Percentiles rank a stretch among this genome's conserved stretches.
Conservation (phyloP, 306 rosid species). For the Canavalia gladiata region DNA sequence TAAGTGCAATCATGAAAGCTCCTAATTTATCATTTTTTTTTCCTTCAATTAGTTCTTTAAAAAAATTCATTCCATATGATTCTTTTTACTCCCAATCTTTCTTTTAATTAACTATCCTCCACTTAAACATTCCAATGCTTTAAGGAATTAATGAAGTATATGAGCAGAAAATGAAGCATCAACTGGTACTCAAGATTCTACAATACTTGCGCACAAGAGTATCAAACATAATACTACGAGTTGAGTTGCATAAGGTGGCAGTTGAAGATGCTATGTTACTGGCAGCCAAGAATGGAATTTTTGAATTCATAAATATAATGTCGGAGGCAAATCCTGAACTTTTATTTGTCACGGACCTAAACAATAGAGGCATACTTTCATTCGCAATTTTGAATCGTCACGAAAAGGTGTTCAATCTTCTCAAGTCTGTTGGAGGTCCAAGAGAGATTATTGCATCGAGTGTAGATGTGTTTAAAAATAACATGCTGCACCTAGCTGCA, state of each 20-base stretch:
- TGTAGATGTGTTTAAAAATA: not conserved
- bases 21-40: too few relatives aligned
- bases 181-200: not conserved
- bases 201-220: not conserved
- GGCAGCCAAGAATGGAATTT: not conserved
- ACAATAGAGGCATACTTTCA: not conserved
- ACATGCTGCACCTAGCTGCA: not conserved
- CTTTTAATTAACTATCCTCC: not conserved
- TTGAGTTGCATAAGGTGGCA: not conserved
- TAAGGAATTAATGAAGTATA: not conserved
- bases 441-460: not conserved
- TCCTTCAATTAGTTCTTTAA: too few relatives aligned
- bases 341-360: not conserved
- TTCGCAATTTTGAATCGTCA: not conserved
- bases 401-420: not conserved
- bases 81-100: not conserved
- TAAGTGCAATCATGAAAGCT: too few relatives aligned
- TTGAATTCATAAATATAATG: not conserved
- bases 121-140: not conserved
- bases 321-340: not conserved
- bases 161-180: not conserved
- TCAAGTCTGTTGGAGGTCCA: not conserved
- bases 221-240: not conserved
- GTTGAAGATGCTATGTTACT: not conserved
- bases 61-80: too few relatives aligned